Base-by-base conservation (phyloP, 495 filamentous ascomycete species). In the Cryomyces minteri region DNA sequence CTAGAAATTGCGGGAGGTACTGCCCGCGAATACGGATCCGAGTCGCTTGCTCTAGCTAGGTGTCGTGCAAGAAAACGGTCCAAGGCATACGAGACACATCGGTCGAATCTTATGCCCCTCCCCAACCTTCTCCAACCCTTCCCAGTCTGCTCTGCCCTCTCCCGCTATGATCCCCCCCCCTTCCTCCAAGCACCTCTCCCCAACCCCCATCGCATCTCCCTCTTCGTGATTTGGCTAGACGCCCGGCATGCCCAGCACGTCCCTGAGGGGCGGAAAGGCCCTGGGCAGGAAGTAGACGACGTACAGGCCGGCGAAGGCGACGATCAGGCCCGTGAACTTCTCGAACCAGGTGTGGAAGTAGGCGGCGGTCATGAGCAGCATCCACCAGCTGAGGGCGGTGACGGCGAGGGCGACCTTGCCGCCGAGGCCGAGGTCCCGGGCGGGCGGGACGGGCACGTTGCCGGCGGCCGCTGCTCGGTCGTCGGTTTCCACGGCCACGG, bases 291-390 rank as follows among this genome's bases (percentile, higher is more conserved):
- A 76, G 58, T 93, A 94, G 36, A 85, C 71, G 5, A 68, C 51
- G 56, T 82, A 90, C 4, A 93, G 61, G 37, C 72, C 74, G 5
- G 67, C 60, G 36, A 84, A 62, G 7, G 86, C 82, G 25, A 87
- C 70, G 7, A 78, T 39, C 12, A 92, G 60, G 0, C 85, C 85
- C 33, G 82, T 84, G 51, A 82, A 67, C 81, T 96, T 96, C 66
- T 98, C 90, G 57, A 88, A 77, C 90, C 88, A 95, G 4, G 90
- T 95, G 60, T 98, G 90, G 48, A 98, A 98, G 67, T 87, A 95
- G 39, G 86, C 81, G 8, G 88, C 85, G 38, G 90, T 98, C 90
- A 98, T 98, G 41, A 95, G 68, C 61, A 95, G 60, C 88, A 96
- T 96, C 82, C 86, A 95, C 72, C 74, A 79, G 48, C 76, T 79